phyloP scores from a whole-genome alignment of 176 grass and related monocot species.

The Tuctoria greenei region DNA sequence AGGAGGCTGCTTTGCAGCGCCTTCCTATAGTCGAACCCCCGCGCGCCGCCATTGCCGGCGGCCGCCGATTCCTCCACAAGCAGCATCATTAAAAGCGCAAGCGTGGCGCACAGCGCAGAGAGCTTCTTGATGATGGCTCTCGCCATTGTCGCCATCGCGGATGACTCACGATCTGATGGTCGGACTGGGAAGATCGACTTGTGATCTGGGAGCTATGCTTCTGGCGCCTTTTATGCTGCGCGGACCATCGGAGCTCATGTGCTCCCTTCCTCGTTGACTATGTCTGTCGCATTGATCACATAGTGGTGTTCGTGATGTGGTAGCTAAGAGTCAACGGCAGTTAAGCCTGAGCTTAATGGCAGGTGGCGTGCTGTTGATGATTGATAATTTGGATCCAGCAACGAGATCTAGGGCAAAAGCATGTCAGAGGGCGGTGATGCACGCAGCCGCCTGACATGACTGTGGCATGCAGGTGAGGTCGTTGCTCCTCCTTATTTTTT shows the following conservation, averaged over 20 bases:
- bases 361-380: background rate
- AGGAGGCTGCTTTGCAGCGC: conserved; percentile 69
- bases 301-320: background rate
- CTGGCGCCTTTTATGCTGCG: background rate
- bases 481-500: background rate
- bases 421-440: background rate
- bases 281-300: background rate
- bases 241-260: background rate
- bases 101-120: background rate
- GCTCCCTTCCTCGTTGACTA: background rate
- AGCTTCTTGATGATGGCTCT: background rate
- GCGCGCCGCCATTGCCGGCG: background rate
- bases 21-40: conserved; percentile 49
- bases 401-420: background rate
- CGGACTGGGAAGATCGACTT: background rate
- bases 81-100: background rate
- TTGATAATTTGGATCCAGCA: background rate
- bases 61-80: background rate
- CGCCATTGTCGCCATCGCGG: background rate
- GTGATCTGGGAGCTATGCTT: background rate
- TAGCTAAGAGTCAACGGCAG: background rate
- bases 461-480: background rate
- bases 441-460: background rate
- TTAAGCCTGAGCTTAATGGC: background rate
- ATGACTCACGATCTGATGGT: background rate